Evolutionary conservation across 805 yeast species (phyloP).

Genomic region (Candida taoyuanica): DNA sequence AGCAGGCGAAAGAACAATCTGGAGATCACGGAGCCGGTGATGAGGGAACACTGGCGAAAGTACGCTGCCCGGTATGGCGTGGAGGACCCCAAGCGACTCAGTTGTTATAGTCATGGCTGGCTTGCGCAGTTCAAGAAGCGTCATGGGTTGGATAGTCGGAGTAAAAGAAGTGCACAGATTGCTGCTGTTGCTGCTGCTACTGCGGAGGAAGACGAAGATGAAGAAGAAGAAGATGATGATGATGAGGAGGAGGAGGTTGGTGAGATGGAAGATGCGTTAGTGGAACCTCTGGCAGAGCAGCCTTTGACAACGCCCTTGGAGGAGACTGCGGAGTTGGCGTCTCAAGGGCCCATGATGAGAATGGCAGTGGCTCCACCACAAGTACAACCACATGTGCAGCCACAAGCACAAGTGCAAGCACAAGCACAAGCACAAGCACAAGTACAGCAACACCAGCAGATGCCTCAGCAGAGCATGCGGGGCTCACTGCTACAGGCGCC

Average conservation of each 20-base stretch:
- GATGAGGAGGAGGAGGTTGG: slow-evolving; percentile 10
- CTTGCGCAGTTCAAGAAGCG: slow-evolving; percentile 54
- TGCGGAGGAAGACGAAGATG: background rate
- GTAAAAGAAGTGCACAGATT: slow-evolving; percentile 2
- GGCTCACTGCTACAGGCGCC: too few species aligned
- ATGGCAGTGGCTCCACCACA: background rate
- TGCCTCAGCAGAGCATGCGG: background rate
- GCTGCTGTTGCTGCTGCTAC: background rate
- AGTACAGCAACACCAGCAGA: background rate
- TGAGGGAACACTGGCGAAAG: slow-evolving; percentile 52
- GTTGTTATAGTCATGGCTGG: slow-evolving; percentile 60
- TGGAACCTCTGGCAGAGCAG: too few species aligned
- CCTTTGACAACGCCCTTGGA: too few species aligned
- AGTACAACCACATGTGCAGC: background rate
- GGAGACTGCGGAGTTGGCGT: background rate
- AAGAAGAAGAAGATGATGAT: slow-evolving; percentile 1
- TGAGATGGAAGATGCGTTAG: slow-evolving; percentile 12
- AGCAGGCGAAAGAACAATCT: slow-evolving; percentile 38
- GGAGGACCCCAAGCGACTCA: slow-evolving; percentile 52
- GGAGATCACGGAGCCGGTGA: slow-evolving; percentile 49
- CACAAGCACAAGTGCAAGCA: background rate
- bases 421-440: background rate
- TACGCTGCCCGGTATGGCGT: slow-evolving; percentile 55
- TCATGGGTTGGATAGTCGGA: slow-evolving; percentile 40
- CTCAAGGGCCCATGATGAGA: too few species aligned